Evolutionary conservation across 2,329 filamentous ascomycete species (phyloP).

Genomic region (Fusarium illudens): DNA sequence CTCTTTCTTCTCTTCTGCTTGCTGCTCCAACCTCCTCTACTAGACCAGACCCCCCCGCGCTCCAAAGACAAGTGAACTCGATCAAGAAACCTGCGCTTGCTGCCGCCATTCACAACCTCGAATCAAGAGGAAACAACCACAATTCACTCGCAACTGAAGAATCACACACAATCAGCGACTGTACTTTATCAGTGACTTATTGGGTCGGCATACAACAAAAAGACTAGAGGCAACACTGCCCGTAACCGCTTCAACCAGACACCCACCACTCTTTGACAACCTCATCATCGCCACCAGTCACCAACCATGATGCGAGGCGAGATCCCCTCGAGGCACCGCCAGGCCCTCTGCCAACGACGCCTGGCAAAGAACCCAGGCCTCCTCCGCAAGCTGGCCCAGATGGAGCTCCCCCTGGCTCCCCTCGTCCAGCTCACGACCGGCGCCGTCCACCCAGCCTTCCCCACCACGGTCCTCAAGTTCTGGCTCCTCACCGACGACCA

Average conservation of each 20-base stretch:
- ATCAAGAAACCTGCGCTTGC: conserved; percentile 2
- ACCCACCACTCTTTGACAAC: not conserved
- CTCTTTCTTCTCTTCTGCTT: not conserved
- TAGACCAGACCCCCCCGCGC: not conserved
- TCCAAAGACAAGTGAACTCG: not conserved
- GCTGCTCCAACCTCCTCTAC: not conserved
- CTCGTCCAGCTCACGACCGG: conserved; percentile 72
- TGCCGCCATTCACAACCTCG: conserved; percentile 22
- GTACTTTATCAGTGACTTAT: conserved; percentile 2
- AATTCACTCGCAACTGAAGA: conserved; percentile 17
- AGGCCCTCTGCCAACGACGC: conserved; percentile 42
- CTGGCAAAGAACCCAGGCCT: conserved; percentile 61
- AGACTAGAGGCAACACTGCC: not conserved
- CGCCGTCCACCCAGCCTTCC: conserved; percentile 70
- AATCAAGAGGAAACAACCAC: conserved; percentile 25
- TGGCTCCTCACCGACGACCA: conserved; percentile 77
- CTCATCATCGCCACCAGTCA: conserved; percentile 26
- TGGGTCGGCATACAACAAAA: conserved; percentile 9
- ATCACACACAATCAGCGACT: conserved; percentile 14
- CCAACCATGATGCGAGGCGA: conserved; percentile 48
- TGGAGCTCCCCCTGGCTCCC: conserved; percentile 71
- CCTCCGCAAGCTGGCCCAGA: conserved; percentile 68
- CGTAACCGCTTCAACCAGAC: not conserved
- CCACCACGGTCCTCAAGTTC: conserved; percentile 72
- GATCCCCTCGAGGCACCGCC: conserved; percentile 46